A percentile compares a stretch with the other conserved stretches of the same genome.
Evolutionary conservation across 306 rosid genomes (phyloP).

Genomic region (Medicago arabica): DNA sequence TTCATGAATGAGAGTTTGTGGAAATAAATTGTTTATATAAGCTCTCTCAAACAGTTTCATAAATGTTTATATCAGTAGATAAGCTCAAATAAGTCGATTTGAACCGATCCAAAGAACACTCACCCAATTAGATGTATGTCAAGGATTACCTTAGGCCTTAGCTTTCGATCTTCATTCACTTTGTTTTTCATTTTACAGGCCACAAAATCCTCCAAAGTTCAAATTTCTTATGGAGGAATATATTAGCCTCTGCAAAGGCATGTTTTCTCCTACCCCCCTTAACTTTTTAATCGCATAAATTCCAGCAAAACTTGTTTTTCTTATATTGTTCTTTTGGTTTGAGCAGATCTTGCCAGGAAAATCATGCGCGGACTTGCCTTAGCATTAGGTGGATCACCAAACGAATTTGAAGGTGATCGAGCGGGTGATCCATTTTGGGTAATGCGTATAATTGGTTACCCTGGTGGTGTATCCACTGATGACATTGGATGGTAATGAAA

Average conservation of each 20-base stretch:
- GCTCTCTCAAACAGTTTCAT: too few species aligned
- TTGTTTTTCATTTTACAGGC: conserved; percentile 55
- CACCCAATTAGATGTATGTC: background rate
- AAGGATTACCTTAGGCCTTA: background rate
- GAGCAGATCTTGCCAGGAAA: conserved; percentile 77
- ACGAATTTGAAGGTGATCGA: conserved; percentile 90
- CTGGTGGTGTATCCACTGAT: conserved; percentile 54
- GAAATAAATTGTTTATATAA: too few species aligned
- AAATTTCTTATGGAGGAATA: conserved; percentile 76
- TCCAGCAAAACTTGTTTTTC: conserved; percentile 1
- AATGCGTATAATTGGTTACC: conserved; percentile 85
- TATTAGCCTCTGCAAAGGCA: conserved; percentile 78
- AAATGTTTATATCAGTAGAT: too few species aligned
- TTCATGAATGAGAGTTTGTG: too few species aligned
- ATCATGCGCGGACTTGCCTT: conserved; percentile 89
- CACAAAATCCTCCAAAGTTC: conserved; percentile 68
- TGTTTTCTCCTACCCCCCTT: conserved; percentile 33
- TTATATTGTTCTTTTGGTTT: conserved; percentile 38
- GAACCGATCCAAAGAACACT: too few species aligned
- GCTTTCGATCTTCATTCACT: too few species aligned
- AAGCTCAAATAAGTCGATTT: too few species aligned
- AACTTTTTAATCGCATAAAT: background rate
- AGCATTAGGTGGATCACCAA: conserved; percentile 83
- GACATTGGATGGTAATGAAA: conserved; percentile 85
- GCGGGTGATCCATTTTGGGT: conserved; percentile 97